Evolutionary conservation across 2,329 filamentous ascomycete species (phyloP).

Genomic region (Penicillium sp.): DNA sequence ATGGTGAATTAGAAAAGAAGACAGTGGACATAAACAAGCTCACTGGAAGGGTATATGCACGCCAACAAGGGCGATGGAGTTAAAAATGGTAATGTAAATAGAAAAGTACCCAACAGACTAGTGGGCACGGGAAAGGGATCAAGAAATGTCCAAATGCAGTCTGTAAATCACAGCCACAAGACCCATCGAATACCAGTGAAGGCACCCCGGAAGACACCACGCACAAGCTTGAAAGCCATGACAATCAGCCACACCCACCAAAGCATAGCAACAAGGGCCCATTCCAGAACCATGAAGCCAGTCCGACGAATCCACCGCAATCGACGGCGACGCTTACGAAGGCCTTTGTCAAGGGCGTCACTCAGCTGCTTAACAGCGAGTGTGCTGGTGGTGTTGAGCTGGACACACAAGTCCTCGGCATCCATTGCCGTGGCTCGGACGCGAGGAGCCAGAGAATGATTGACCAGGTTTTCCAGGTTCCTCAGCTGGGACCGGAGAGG

Average conservation of each 20-base stretch:
- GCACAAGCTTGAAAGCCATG: slow-evolving; percentile 59
- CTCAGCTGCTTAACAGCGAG: slow-evolving; percentile 71
- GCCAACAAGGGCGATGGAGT: slow-evolving; percentile 5
- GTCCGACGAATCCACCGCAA: slow-evolving; percentile 67
- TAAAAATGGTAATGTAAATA: neutral
- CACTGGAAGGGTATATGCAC: slow-evolving; percentile 14
- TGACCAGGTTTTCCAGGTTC: slow-evolving; percentile 40
- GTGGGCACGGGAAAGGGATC: neutral
- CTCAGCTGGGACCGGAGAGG: slow-evolving; percentile 39
- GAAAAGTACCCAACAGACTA: neutral
- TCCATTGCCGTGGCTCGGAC: slow-evolving; percentile 64
- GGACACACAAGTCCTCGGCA: slow-evolving; percentile 67
- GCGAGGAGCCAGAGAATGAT: slow-evolving; percentile 46
- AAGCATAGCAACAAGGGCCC: slow-evolving; percentile 77
- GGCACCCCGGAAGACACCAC: slow-evolving; percentile 54
- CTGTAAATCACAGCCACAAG: slow-evolving; percentile 57
- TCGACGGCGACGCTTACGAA: slow-evolving; percentile 64
- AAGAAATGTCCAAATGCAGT: slow-evolving; percentile 9
- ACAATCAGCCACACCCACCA: slow-evolving; percentile 93
- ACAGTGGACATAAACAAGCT: neutral
- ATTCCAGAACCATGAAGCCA: slow-evolving; percentile 77
- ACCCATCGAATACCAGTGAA: slow-evolving; percentile 64
- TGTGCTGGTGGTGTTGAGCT: slow-evolving; percentile 67
- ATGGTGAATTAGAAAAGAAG: neutral
- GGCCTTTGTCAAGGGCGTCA: slow-evolving; percentile 60